Evolutionary conservation across 2,329 filamentous ascomycete species (phyloP).

Genomic region (Alternaria viburni): DNA sequence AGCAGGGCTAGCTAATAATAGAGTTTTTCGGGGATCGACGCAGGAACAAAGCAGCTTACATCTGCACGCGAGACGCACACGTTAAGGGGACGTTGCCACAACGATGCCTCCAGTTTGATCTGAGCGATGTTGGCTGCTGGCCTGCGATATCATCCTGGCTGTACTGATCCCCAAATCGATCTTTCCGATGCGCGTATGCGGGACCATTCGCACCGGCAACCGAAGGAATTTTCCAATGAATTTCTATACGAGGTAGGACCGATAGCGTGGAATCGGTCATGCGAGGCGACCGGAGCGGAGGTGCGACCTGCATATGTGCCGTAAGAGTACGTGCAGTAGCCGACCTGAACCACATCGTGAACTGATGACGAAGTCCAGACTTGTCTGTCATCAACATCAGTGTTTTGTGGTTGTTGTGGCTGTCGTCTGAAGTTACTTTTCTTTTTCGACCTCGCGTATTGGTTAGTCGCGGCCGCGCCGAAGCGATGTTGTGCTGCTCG

Average conservation of each 20-base stretch:
- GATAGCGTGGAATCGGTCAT: neutral
- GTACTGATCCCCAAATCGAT: neutral
- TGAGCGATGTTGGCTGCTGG: no score
- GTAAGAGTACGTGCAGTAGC: neutral
- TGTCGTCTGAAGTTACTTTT: neutral
- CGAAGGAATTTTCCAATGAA: neutral
- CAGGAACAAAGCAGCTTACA: neutral
- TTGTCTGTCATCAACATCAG: neutral
- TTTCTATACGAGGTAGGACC: conserved; percentile 4
- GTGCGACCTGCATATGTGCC: neutral
- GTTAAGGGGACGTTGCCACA: neutral
- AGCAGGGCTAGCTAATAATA: conserved; percentile 5
- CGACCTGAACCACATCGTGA: neutral
- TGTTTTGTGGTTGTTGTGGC: neutral
- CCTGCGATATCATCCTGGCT: no score
- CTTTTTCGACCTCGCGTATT: neutral
- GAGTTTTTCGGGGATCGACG: neutral
- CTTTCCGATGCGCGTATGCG: neutral
- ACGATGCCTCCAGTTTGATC: neutral
- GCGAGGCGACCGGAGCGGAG: neutral
- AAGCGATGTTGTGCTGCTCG: neutral
- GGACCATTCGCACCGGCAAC: neutral
- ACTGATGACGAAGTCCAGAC: neutral
- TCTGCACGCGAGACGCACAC: neutral
- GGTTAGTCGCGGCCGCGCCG: neutral